Conservation (phyloP, 2,329 filamentous ascomycete genomes). For the Epichloe sp. region DNA sequence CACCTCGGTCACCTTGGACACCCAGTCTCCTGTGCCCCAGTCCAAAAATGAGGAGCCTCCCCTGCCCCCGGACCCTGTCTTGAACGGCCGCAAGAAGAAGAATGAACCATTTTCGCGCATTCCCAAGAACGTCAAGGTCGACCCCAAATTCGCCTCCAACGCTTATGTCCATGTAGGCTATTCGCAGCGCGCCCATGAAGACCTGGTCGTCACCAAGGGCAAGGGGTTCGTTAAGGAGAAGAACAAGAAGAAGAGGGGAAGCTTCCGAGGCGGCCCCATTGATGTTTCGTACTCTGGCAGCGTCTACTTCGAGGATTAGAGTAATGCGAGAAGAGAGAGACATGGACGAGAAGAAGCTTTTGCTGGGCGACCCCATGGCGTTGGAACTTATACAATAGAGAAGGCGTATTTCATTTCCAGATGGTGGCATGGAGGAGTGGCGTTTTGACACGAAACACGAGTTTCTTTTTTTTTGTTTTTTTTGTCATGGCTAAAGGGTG, state of each 20-base stretch:
- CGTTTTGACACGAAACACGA: background rate
- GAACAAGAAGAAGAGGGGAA: conserved; percentile 93
- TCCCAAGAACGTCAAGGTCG: conserved; percentile 53
- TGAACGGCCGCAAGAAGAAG: conserved; percentile 32
- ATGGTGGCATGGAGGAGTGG: background rate
- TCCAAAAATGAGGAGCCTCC: conserved; percentile 29
- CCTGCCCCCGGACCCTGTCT: conserved; percentile 41
- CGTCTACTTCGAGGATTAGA: conserved; percentile 87
- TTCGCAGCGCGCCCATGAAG: conserved; percentile 75
- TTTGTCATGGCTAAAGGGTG: background rate
- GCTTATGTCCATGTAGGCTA: conserved; percentile 76
- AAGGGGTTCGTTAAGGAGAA: conserved; percentile 99
- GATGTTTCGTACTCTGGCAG: conserved; percentile 72
- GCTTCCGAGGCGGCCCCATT: conserved; percentile 79
- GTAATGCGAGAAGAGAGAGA: no score
- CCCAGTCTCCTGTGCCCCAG: conserved; percentile 29
- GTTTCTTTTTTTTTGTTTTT: background rate
- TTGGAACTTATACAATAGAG: background rate
- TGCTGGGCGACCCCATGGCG: background rate
- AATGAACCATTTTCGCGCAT: conserved; percentile 68
- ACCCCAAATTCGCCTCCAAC: conserved; percentile 62
- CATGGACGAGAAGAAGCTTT: background rate
- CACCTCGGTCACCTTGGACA: conserved; percentile 38
- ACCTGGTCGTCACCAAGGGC: conserved; percentile 80
- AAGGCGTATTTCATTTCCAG: background rate